A percentile compares a stretch with the other conserved stretches of the same genome.
Evolutionary conservation across 352 stramenopile genomes (phyloP).

Genomic region (Phytophthora ohioensis): DNA sequence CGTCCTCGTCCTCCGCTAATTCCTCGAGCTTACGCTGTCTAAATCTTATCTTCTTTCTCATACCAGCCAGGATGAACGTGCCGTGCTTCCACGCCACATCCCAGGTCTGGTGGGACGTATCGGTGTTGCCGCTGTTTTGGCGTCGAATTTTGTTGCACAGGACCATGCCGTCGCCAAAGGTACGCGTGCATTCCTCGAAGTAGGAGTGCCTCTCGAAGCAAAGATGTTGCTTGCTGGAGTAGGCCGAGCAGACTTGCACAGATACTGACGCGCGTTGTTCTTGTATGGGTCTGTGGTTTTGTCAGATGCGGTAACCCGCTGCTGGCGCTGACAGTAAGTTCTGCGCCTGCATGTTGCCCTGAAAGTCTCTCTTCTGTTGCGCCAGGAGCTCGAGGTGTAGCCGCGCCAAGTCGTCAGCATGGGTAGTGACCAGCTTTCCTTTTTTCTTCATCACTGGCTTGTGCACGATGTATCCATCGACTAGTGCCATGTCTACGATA

Average conservation of each 20-base stretch:
- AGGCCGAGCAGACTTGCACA: constrained; percentile 33
- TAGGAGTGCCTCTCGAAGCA: constrained; percentile 30
- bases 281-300: constrained; percentile 24
- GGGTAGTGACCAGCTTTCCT: constrained; percentile 6
- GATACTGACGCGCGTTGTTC: constrained; percentile 27
- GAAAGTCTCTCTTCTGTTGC: constrained; percentile 17
- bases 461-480: constrained; percentile 38
- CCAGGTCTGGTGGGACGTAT: constrained; percentile 24
- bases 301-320: constrained; percentile 2
- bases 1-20: not conserved
- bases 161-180: constrained; percentile 9
- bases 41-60: constrained; percentile 26
- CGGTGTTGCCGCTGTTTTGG: constrained; percentile 6
- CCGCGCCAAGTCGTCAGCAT: constrained; percentile 18
- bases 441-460: constrained; percentile 12
- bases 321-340: constrained; percentile 15
- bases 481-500: constrained; percentile 34
- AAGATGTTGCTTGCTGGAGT: constrained; percentile 12
- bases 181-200: constrained; percentile 12
- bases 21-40: constrained; percentile 11
- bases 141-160: constrained; percentile 23
- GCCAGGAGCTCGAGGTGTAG: constrained; percentile 21
- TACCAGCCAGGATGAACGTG: constrained; percentile 2
- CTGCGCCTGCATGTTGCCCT: constrained; percentile 18
- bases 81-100: constrained; percentile 24